Evolutionary conservation across 2,329 filamentous ascomycete species (phyloP).

Genomic region (Colletotrichum somersetense): DNA sequence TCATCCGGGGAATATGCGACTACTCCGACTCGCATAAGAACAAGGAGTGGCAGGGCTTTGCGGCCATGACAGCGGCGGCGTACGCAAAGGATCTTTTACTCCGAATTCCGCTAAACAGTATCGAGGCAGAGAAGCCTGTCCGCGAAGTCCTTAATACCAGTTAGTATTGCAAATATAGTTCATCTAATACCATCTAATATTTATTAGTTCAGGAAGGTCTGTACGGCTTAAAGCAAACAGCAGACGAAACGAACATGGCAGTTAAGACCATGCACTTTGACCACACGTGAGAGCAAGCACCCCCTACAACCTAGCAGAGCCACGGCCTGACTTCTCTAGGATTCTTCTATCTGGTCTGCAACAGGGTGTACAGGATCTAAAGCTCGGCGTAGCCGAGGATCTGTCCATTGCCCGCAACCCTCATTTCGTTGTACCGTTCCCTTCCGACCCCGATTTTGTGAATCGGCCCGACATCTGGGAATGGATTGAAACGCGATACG

Average conservation of each 20-base stretch:
- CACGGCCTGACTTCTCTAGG: no score
- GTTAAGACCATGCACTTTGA: no score
- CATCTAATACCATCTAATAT: no score
- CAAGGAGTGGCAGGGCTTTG: slow-evolving; percentile 45
- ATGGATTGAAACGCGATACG: slow-evolving; percentile 33
- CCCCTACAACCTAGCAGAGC: no score
- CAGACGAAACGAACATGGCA: no score
- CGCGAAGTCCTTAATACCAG: not conserved
- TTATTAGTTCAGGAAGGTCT: not conserved
- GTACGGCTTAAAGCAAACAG: no score
- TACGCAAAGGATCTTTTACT: slow-evolving; percentile 46
- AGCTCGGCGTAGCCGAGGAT: not conserved
- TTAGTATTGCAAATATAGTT: no score
- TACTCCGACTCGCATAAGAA: slow-evolving; percentile 49
- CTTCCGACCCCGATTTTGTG: slow-evolving; percentile 41
- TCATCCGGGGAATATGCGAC: slow-evolving; percentile 51
- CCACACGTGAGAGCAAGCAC: no score
- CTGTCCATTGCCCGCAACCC: not conserved
- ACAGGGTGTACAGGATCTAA: not conserved
- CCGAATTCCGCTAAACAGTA: slow-evolving; percentile 37
- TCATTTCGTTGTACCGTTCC: slow-evolving; percentile 33
- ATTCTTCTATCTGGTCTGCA: not conserved
- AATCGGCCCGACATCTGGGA: slow-evolving; percentile 26
- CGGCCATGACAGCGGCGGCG: slow-evolving; percentile 46
- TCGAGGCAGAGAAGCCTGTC: slow-evolving; percentile 12